Percentiles rank a stretch among this genome's conserved stretches.
Conservation (phyloP, 768 basidiomycete species). For the Agaricus bisporus region DNA sequence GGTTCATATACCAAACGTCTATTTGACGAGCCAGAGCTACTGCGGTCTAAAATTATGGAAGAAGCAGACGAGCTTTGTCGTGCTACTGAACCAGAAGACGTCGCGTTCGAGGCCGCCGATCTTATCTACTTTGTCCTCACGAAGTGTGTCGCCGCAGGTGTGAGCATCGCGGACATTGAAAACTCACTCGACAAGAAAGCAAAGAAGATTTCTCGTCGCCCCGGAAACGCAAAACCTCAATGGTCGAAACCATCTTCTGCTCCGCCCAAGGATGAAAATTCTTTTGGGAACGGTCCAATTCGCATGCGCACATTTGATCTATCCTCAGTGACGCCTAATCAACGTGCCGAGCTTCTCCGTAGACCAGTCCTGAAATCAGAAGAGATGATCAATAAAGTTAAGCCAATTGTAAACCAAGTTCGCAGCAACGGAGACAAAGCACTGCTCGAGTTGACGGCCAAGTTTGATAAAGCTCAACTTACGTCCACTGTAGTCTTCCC, state of each 20-base stretch:
- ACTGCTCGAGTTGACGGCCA: constrained; percentile 82
- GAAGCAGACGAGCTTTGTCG: constrained; percentile 96
- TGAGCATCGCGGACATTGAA: constrained; percentile 80
- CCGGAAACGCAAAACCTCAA: constrained; percentile 90
- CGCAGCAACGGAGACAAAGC: constrained; percentile 80
- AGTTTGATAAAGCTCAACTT: constrained; percentile 83
- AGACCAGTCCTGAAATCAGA: constrained; percentile 85
- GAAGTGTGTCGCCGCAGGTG: constrained; percentile 78
- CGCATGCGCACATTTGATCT: constrained; percentile 75
- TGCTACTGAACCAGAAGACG: constrained; percentile 69
- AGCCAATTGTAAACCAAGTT: constrained; percentile 89
- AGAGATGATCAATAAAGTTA: constrained; percentile 90
- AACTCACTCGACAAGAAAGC: constrained; percentile 79
- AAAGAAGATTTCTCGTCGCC: constrained; percentile 76
- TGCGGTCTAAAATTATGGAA: constrained; percentile 94
- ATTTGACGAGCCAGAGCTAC: constrained; percentile 75
- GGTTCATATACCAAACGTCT: constrained; percentile 90
- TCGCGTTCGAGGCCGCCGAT: constrained; percentile 95
- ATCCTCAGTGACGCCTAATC: constrained; percentile 34
- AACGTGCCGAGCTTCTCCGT: constrained; percentile 67
- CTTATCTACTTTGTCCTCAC: constrained; percentile 88
- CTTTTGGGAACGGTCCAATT: constrained; percentile 43
- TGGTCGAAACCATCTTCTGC: constrained; percentile 35
- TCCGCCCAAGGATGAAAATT: constrained; percentile 12
- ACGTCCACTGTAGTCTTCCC: constrained; percentile 67